These are phyloP conservation scores for Erysimum cheiri DNA, from an alignment of 441 rosid genomes.

Conservation along the genomic window DNA sequence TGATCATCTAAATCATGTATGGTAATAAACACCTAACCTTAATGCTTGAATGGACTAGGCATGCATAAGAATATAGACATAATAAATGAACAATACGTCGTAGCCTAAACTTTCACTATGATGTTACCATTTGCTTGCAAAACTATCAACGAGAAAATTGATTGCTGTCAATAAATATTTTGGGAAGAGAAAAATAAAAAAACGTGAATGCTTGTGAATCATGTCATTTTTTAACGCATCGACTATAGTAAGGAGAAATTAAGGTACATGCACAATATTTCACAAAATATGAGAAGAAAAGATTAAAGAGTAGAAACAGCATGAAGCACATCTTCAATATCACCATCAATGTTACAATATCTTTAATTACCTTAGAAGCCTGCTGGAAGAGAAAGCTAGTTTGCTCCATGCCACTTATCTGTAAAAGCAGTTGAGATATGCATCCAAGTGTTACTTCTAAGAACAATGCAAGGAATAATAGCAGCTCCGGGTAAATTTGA, in stretches of 20 bases:
- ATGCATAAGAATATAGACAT: slow-evolving; percentile 18
- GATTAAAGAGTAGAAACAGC: slow-evolving; percentile 15
- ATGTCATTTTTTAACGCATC: background rate
- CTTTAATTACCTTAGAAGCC: slow-evolving; percentile 82
- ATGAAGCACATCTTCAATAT: slow-evolving; percentile 23
- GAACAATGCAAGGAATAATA: slow-evolving; percentile 16
- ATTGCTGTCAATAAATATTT: background rate
- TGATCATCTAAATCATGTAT: slow-evolving; percentile 21
- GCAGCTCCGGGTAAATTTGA: slow-evolving; percentile 4
- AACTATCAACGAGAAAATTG: slow-evolving; percentile 3
- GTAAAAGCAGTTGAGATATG: slow-evolving; percentile 39
- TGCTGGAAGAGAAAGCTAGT: slow-evolving; percentile 97
- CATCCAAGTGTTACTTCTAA: slow-evolving; percentile 24
- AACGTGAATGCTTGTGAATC: slow-evolving; percentile 2
- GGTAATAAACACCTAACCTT: slow-evolving; percentile 75
- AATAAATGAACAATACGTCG: slow-evolving; percentile 12
- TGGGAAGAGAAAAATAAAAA: background rate
- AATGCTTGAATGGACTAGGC: slow-evolving; percentile 32
- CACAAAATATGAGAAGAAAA: slow-evolving; percentile 1
- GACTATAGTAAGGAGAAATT: background rate
- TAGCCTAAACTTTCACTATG: background rate
- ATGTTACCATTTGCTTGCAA: slow-evolving; percentile 5
- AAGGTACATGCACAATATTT: slow-evolving; percentile 14
- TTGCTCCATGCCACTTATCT: slow-evolving; percentile 99
- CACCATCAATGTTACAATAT: slow-evolving; percentile 20